Base-by-base conservation (phyloP, 768 basidiomycete genomes). In the Suillus sp. region DNA sequence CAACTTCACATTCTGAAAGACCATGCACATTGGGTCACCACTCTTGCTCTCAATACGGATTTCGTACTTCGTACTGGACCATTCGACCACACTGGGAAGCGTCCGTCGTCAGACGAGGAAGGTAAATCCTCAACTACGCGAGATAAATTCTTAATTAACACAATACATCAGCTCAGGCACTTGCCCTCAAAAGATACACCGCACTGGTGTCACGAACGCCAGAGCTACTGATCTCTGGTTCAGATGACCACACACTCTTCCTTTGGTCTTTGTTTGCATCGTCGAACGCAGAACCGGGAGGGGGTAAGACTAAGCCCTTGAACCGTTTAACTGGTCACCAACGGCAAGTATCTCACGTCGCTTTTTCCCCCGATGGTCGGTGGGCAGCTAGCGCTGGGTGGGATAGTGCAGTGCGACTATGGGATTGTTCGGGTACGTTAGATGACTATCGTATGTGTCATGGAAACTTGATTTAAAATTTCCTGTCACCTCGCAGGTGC, bases 11-110 rank as follows among this genome's bases (percentile, higher is more conserved):
- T 89, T 0, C 79, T 99, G 32, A 95, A 93, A 74, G 95, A 98
- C 65, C 96, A 99, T 69, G 97, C 95, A 0, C 97, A 99, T 71
- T 99, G 96, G 96, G 97, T 99, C 9, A 99, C 96, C 22, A 99
- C 96, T 0, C 86, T 99, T 50, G 89, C 97, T 4, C 82, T 98
- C 61, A 96, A 95, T 75, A 96, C 96, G 11, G 96, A 99, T 73
- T 97, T 96, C 70, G 87, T 96, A 32, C 83, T 97, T 4, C 89
- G 96, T 27, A 98, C 96, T 0, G 96, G 96, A 0, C 95, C 96
- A 0, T 99, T 92, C 69, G 95, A 98, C 73, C 93, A 97, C 68
- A 91, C 83, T 1, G 86, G 84, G 50, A 95, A 92, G 76, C 83
- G 82, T 61, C 91, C 95, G 0, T 77, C 83, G 8, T 89, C 89